A percentile compares a stretch with the other conserved stretches of the same genome.
Evolutionary conservation across 176 grass and related monocot species (phyloP).

Genomic region (Rhynchospora breviuscula): DNA sequence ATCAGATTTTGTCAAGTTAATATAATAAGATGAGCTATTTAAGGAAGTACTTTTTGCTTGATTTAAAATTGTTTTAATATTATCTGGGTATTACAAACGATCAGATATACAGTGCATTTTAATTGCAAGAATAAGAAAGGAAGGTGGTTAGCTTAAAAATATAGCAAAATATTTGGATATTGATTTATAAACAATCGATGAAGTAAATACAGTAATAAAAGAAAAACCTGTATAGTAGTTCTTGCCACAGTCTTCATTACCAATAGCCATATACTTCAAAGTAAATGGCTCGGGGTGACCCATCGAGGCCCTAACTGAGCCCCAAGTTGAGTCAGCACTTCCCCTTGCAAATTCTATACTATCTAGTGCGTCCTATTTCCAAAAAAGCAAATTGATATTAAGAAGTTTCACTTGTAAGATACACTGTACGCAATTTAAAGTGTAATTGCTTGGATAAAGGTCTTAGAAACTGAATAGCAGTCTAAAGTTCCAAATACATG

Average conservation of each 20-base stretch:
- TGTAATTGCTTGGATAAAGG: background rate
- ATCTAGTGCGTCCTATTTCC: constrained; percentile 65
- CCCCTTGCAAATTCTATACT: constrained; percentile 96
- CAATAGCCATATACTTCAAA: constrained; percentile 87
- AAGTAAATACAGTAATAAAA: constrained; percentile 3
- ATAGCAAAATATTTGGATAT: background rate
- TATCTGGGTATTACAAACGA: background rate
- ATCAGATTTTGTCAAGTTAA: background rate
- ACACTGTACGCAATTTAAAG: background rate
- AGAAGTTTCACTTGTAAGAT: background rate
- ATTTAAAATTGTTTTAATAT: background rate
- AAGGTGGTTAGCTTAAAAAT: background rate
- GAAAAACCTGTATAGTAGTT: constrained; percentile 53
- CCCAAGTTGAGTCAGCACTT: constrained; percentile 71
- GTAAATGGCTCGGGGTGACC: constrained; percentile 88
- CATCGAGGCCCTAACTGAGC: constrained; percentile 82
- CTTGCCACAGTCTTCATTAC: constrained; percentile 88
- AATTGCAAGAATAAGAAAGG: background rate
- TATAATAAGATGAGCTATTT: background rate
- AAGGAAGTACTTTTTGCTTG: background rate
- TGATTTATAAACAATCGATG: background rate
- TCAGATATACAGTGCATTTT: background rate
- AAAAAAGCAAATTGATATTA: background rate
- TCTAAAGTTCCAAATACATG: constrained; percentile 26
- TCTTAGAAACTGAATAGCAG: background rate